Conservation (phyloP, 805 yeast genomes). For the Saccharomycopsis lassenensis region DNA sequence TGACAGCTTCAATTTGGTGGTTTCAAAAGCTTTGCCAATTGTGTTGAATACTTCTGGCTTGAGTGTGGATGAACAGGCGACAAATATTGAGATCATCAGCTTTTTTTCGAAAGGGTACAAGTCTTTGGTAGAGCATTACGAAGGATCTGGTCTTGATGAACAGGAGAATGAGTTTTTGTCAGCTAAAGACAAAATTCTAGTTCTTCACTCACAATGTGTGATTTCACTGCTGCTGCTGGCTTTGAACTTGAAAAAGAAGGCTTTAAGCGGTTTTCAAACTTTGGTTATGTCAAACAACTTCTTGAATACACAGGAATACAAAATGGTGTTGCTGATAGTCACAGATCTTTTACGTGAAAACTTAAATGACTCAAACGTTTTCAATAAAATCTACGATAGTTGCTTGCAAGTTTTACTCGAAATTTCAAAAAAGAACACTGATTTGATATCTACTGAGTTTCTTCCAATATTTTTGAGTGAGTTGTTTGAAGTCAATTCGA, state of each 20-base stretch:
- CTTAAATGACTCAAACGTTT: background rate
- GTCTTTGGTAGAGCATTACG: background rate
- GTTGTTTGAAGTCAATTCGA: conserved; percentile 2
- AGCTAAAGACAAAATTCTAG: conserved; percentile 57
- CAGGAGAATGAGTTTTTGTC: conserved; percentile 29
- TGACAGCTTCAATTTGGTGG: conserved; percentile 30
- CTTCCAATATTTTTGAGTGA: conserved; percentile 12
- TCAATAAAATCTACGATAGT: conserved; percentile 8
- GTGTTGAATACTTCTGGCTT: conserved; percentile 25
- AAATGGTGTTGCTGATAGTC: conserved; percentile 52
- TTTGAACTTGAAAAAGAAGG: conserved; percentile 54
- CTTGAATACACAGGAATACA: conserved; percentile 43
- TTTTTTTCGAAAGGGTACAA: conserved; percentile 42
- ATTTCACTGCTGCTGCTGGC: conserved; percentile 59
- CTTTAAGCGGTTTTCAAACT: conserved; percentile 54
- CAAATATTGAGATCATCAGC: conserved; percentile 48
- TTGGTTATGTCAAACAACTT: conserved; percentile 40
- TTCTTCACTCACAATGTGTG: conserved; percentile 57
- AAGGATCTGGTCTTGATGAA: background rate
- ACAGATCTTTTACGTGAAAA: conserved; percentile 44
- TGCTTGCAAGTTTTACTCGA: conserved; percentile 6
- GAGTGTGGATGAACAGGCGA: conserved; percentile 47
- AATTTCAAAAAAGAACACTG: conserved; percentile 8
- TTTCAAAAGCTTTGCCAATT: conserved; percentile 30
- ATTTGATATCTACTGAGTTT: conserved; percentile 11